Base-by-base conservation (phyloP, 345 rosid genomes). In the Streptanthus diversifolius region DNA sequence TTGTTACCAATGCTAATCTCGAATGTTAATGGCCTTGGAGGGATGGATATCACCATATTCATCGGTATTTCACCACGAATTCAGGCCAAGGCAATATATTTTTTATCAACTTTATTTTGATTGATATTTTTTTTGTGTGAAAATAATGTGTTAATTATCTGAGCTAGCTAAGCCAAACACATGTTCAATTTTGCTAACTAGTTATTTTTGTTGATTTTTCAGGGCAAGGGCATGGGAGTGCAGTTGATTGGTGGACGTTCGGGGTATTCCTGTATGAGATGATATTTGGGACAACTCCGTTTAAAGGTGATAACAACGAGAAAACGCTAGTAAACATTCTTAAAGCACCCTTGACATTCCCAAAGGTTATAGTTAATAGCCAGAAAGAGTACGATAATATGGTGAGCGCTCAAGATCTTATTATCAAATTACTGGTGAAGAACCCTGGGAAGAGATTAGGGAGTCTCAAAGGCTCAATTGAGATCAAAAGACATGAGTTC, bases 201-300 rank as follows among this genome's bases (percentile, higher is more conserved):
- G 45, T 63, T 54, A 13, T 1, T 29, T 40, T 39, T 56, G 29
- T 14, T 58, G 3, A 15, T 59, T 5, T 51, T 3, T 60, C 17
- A 76, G 98, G 97, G 8, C 95, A 91, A 79, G 98, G 97, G 9
- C 98, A 93, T 72, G 98, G 98, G 12, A 84, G 92, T 51, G 96
- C 91, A 1, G 98, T 93, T 49, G 98, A 93, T 63, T 93, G 98
- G 98, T 93, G 98, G 98, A 89, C 98, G 0, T 76, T 84, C 0
- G 98, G 98, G 7, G 86, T 90, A 75, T 89, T 93, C 67, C 53
- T 93, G 52, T 91, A 91, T 66, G 98, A 93, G 74, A 89, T 91
- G 96, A 19, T 93, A 39, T 89, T 85, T 15, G 97, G 98, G 5
- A 83, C 51, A 73, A 93, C 98, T 4, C 98, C 97, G 1, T 93